A percentile compares a stretch with the other conserved stretches of the same genome.
These are phyloP conservation scores for Zygosaccharomyces pseudobailii DNA, from an alignment of 1,139 yeast genomes.

Conservation along the genomic window DNA sequence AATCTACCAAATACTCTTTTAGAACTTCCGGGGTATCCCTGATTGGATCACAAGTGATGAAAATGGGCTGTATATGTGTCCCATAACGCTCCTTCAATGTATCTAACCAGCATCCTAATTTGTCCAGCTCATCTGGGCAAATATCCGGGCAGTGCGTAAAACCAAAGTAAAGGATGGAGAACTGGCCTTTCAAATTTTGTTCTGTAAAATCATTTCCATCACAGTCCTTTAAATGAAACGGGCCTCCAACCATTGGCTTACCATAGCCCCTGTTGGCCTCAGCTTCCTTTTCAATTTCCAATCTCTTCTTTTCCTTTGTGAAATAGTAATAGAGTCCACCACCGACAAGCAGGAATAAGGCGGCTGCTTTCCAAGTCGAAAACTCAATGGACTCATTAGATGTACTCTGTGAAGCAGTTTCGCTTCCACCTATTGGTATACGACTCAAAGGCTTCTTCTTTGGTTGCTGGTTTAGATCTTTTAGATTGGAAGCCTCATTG, in stretches of 20 bases:
- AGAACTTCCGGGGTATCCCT: constrained; percentile 84
- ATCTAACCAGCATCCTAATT: constrained; percentile 73
- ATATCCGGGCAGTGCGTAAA: constrained; percentile 97
- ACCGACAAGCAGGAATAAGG: constrained; percentile 61
- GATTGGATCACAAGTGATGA: constrained; percentile 94
- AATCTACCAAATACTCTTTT: constrained; percentile 73
- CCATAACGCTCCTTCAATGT: constrained; percentile 52
- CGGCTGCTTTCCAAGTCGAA: constrained; percentile 84
- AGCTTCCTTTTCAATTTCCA: constrained; percentile 69
- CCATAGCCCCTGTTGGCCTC: constrained; percentile 86
- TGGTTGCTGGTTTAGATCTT: neutral
- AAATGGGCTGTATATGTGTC: constrained; percentile 71
- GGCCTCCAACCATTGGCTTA: constrained; percentile 90
- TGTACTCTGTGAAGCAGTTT: constrained; percentile 36
- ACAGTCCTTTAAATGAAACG: constrained; percentile 66
- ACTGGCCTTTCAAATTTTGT: constrained; percentile 68
- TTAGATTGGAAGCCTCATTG: neutral
- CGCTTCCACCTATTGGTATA: constrained; percentile 52
- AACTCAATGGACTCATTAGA: constrained; percentile 49
- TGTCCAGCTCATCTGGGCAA: constrained; percentile 95
- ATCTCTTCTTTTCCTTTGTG: constrained; percentile 64
- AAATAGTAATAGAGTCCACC: constrained; percentile 68
- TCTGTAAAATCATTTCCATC: constrained; percentile 72
- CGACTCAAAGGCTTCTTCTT: constrained; percentile 45
- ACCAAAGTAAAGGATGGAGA: constrained; percentile 83